Conservation (phyloP, 306 rosid species). For the Aeschynomene evenia region DNA sequence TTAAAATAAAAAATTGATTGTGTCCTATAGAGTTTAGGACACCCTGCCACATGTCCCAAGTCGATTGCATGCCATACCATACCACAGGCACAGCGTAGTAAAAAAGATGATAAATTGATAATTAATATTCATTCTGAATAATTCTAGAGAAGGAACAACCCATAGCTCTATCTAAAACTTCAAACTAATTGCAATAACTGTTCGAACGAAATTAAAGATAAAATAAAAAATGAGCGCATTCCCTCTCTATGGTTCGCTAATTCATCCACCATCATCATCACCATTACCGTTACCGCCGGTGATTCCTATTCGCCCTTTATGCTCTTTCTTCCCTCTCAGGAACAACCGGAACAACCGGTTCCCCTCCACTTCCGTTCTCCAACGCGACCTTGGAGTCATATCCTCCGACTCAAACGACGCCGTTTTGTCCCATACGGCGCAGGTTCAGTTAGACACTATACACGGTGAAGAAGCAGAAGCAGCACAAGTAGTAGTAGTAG, state of each 20-base stretch:
- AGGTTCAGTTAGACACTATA: slow-evolving; percentile 1
- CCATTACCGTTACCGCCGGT: slow-evolving; percentile 18
- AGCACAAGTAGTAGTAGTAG: not conserved
- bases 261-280: not conserved
- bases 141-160: too few relatives aligned
- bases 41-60: too few relatives aligned
- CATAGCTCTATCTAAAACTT: too few relatives aligned
- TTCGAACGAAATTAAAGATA: too few relatives aligned
- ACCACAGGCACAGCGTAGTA: too few relatives aligned
- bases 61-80: too few relatives aligned
- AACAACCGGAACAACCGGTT: not conserved
- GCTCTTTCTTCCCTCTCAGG: slow-evolving; percentile 16
- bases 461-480: not conserved
- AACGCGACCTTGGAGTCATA: slow-evolving; percentile 12
- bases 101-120: too few relatives aligned
- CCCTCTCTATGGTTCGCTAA: slow-evolving; percentile 32
- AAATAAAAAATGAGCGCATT: slow-evolving; percentile 47
- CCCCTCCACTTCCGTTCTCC: slow-evolving; percentile 29
- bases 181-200: too few relatives aligned
- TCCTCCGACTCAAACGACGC: slow-evolving; percentile 20
- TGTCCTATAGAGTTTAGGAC: too few relatives aligned
- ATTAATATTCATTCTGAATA: too few relatives aligned
- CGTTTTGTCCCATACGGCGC: slow-evolving; percentile 29
- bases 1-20: too few relatives aligned
- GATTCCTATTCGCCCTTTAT: slow-evolving; percentile 31